Conservation (phyloP, 1,139 yeast species). For the Saccharomyces pastorianus region DNA sequence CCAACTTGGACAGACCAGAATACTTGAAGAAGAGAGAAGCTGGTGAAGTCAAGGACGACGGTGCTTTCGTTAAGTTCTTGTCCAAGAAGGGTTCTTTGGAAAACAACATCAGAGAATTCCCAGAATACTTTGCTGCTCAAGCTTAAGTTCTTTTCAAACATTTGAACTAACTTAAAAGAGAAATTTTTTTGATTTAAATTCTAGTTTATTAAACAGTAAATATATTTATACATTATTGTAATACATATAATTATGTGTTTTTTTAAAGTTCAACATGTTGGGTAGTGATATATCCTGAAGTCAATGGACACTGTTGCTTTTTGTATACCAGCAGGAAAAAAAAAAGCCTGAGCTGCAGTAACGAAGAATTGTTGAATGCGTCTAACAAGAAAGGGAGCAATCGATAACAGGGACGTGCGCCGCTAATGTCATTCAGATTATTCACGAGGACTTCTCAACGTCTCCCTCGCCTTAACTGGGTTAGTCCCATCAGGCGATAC, state of each 20-base stretch:
- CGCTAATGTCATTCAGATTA: not conserved
- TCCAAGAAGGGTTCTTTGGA: constrained; percentile 93
- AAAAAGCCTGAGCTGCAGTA: not conserved
- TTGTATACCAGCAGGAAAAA: not conserved
- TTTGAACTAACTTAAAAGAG: not conserved
- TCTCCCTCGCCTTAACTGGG: not conserved
- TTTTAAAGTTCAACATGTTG: constrained; percentile 1
- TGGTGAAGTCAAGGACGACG: constrained; percentile 98
- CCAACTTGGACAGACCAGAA: constrained; percentile 95
- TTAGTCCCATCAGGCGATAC: not conserved
- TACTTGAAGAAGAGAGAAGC: constrained; percentile 89
- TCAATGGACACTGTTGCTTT: not conserved
- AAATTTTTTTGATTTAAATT: not conserved
- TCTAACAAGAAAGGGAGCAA: not conserved
- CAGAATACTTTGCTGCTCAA: constrained; percentile 60
- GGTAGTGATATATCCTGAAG: not conserved
- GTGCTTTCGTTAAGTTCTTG: constrained; percentile 98
- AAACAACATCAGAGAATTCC: constrained; percentile 89
- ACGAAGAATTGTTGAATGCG: not conserved
- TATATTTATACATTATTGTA: not conserved
- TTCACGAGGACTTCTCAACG: not conserved
- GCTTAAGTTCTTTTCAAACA: constrained; percentile 29
- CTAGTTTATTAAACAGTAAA: not conserved
- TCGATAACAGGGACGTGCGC: not conserved
- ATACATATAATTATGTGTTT: not conserved